These are phyloP conservation scores for Russula ochroleuca DNA, from an alignment of 768 basidiomycete genomes.

Conservation along the genomic window DNA sequence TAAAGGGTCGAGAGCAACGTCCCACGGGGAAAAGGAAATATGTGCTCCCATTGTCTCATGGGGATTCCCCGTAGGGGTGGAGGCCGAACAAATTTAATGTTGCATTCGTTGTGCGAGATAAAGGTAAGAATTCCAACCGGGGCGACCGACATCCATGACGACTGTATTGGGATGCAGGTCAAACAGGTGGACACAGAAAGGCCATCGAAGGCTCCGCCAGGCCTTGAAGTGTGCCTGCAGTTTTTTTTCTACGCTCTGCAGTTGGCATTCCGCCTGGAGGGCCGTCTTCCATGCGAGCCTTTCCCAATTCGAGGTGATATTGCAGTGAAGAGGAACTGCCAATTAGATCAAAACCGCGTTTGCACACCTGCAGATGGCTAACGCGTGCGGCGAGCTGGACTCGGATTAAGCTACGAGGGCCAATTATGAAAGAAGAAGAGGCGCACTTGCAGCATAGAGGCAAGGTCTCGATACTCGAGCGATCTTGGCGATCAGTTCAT, in stretches of 20 bases:
- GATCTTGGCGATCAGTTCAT: constrained; percentile 6
- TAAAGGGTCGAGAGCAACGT: constrained; percentile 6
- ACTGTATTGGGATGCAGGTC: background rate
- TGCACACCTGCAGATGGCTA: constrained; percentile 20
- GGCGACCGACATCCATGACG: background rate
- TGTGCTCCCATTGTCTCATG: constrained; percentile 12
- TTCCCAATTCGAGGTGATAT: constrained; percentile 13
- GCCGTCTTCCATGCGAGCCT: constrained; percentile 5
- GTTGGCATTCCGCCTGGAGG: constrained; percentile 4
- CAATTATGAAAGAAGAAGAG: background rate
- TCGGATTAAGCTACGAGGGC: background rate
- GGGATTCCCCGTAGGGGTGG: constrained; percentile 8
- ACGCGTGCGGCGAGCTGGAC: background rate
- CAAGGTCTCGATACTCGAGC: constrained; percentile 9
- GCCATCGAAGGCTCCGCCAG: constrained; percentile 4
- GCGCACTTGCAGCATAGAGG: constrained; percentile 7
- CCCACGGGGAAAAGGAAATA: constrained; percentile 1
- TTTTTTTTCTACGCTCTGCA: constrained; percentile 9
- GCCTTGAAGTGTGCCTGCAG: background rate
- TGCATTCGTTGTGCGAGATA: background rate
- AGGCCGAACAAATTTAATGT: constrained; percentile 6
- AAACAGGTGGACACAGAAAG: constrained; percentile 3
- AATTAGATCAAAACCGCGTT: background rate
- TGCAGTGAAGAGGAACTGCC: constrained; percentile 5
- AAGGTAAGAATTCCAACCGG: constrained; percentile 13